Conservation (phyloP, 345 rosid genomes). For the Lepidium didymum region DNA sequence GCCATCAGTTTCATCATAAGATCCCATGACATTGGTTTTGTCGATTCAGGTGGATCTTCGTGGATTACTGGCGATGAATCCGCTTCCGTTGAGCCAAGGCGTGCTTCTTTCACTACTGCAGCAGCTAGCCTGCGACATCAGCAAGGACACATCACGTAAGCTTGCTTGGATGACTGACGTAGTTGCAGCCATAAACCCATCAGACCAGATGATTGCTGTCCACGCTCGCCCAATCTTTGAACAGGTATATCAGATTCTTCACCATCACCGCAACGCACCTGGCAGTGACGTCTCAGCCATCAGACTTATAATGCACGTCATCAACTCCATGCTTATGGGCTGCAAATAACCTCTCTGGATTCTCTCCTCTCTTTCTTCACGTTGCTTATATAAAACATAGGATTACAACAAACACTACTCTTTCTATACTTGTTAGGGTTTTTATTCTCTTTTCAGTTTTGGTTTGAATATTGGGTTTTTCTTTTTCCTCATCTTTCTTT, state of each 20-base stretch:
- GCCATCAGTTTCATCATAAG: neutral
- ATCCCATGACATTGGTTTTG: neutral
- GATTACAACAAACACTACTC: neutral
- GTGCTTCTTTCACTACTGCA: slow-evolving; percentile 78
- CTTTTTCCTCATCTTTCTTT: neutral
- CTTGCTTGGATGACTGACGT: slow-evolving; percentile 80
- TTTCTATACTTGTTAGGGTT: neutral
- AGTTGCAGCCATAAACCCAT: slow-evolving; percentile 62
- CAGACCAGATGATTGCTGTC: slow-evolving; percentile 54
- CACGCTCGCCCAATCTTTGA: slow-evolving; percentile 66
- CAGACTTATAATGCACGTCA: slow-evolving; percentile 65
- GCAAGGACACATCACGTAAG: slow-evolving; percentile 54
- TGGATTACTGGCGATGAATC: slow-evolving; percentile 42
- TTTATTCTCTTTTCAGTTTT: neutral
- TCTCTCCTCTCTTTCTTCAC: neutral
- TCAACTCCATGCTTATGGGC: slow-evolving; percentile 54
- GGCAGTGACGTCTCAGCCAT: slow-evolving; percentile 41
- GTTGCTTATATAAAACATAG: slow-evolving; percentile 24
- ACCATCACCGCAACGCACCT: slow-evolving; percentile 45
- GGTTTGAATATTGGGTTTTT: slow-evolving; percentile 12
- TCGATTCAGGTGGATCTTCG: slow-evolving; percentile 60
- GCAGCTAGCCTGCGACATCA: slow-evolving; percentile 71
- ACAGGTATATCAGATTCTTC: slow-evolving; percentile 66
- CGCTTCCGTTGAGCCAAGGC: slow-evolving; percentile 82
- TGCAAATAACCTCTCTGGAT: slow-evolving; percentile 38